Evolutionary conservation across 352 stramenopile genomes (phyloP), one percentile per base, ranked within the genome.

Genomic region (Pythium utonaiense): DNA sequence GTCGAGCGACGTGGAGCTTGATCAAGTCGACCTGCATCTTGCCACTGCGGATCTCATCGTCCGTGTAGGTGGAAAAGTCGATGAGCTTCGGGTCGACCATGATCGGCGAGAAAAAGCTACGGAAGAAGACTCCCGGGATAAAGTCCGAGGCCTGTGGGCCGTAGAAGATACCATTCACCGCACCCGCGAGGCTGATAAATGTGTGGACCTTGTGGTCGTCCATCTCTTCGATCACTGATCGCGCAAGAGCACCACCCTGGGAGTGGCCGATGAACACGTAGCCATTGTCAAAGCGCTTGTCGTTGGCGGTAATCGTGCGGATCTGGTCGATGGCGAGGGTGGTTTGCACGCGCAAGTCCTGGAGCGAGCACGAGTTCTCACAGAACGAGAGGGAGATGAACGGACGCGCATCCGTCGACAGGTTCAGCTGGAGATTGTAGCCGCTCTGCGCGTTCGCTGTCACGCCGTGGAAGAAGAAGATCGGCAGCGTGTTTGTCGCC

Each of bases 401-500:
- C 17, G 66, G 57, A 3, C 64, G 71, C 8, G 63, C 70, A 24
- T 73, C 53, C 21, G 67, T 67, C 0, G 72, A 73, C 28, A 80
- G 63, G 38, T 73, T 78, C 36, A 64, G 50, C 44, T 79, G 47
- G 28, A 79, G 67, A 54, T 67, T 62, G 17, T 58, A 50, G 4
- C 64, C 72, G 25, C 67, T 63, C 27, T 47, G 57, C 21, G 64
- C 57, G 28, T 74, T 75, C 34, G 59, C 45, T 31, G 66, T 75
- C 49, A 81, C 45, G 40, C 72, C 75, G 52, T 83, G 74, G 57
- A 83, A 78, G 62, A 81, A 80, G 65, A 80, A 76, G 27, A 78
- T 69, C 0, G 76, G 76, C 6, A 83, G 56, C 25, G 33, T 36
- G 49, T 62, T 28, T 7, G 56, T 47, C 44, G 56, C 40, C 4